Base-by-base conservation (phyloP, 2,329 filamentous ascomycete species). In the Epichloe amarillans region DNA sequence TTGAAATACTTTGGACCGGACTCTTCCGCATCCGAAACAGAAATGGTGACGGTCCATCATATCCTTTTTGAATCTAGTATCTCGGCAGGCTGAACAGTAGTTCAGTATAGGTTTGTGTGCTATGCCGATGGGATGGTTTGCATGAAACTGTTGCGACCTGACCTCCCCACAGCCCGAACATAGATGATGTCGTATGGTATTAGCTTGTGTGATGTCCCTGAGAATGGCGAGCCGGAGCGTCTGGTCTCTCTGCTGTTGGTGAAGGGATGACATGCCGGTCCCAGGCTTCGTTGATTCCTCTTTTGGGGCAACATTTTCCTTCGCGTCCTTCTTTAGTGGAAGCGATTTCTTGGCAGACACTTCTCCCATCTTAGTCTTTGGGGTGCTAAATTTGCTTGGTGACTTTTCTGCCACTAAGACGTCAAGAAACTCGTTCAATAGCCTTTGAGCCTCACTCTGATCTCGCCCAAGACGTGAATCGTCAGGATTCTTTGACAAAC, bases 151-250 rank as follows among this genome's bases (percentile, higher is more conserved):
- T 6, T 49, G 44, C 3, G 68, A 71, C 26, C 69, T 64, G 21
- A 62, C 51, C 21, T 57, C 58, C 14, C 68, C 67, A 33, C 69
- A 71, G 30, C 58, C 58, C 2, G 63, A 64, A 51, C 69, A 71
- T 21, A 67, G 49, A 50, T 69, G 67, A 45, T 63, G 58, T 2
- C 55, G 55, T 33, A 57, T 47, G 11, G 50, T 50, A 19, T 52
- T 54, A 15, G 53, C 53, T 5, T 57, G 51, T 37, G 58, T 66
- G 26, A 52, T 50, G 6, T 52, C 56, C 47, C 57, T 54, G 4
- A 14, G 17, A 45, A 42, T 17, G 8, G 44, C 14, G n/a, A 33
- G 21, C 2, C 37, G 35, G 17, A 46, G 33, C 15, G 33, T 21
- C n/a, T 30, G 30, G 26, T 49, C 46, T 38, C 30, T 36, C 19